phyloP scores from a whole-genome alignment of 169 alveolate species.

The Cryptosporidium baileyi region DNA sequence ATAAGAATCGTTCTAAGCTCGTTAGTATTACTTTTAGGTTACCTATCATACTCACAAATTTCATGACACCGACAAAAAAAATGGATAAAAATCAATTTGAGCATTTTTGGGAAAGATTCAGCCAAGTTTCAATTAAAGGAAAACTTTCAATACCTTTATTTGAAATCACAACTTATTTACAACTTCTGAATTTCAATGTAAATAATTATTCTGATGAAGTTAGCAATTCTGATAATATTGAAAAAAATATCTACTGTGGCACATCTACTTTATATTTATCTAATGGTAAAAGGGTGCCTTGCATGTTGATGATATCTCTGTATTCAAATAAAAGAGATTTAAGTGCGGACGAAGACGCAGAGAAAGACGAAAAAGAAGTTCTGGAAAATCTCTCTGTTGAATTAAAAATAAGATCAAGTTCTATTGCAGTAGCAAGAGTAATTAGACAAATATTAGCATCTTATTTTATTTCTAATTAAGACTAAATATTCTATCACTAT shows the following conservation, averaged over 20 bases:
- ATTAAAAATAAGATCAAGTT: constrained; percentile 42
- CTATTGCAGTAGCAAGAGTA: constrained; percentile 9
- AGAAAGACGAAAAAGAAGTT: not conserved
- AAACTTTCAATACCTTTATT: not conserved
- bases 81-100: constrained; percentile 33
- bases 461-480: not conserved
- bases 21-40: constrained; percentile 9
- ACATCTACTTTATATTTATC: constrained; percentile 30
- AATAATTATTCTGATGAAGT: not conserved
- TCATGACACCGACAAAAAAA: constrained; percentile 64
- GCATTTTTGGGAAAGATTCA: constrained; percentile 42
- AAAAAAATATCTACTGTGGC: not conserved
- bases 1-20: not conserved
- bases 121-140: constrained; percentile 30
- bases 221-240: not conserved
- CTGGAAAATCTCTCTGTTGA: not conserved
- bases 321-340: not conserved
- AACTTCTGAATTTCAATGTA: constrained; percentile 27
- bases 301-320: not conserved
- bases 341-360: not conserved
- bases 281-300: constrained; percentile 29
- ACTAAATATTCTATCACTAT: not conserved
- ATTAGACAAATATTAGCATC: constrained; percentile 24
- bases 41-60: constrained; percentile 37
- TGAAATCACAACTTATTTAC: constrained; percentile 20